Base-by-base conservation (phyloP, 495 filamentous ascomycete species). In the Parmelia sp. region DNA sequence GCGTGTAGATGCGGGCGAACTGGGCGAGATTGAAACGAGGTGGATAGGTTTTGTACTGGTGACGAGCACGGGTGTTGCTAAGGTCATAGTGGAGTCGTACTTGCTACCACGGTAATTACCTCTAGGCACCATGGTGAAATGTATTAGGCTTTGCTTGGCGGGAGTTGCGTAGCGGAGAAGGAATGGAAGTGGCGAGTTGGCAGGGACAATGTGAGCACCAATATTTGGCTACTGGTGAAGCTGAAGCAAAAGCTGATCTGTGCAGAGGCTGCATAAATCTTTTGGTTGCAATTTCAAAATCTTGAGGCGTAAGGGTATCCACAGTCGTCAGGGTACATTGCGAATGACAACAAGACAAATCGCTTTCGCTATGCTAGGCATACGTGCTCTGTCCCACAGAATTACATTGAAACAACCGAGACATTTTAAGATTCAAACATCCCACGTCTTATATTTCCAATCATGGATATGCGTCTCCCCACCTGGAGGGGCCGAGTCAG, bases 401-500 rank as follows among this genome's bases (percentile, higher is more conserved):
- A 61, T 14, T 61, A 35, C 31, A 47, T 45, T 21, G 31, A 5
- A 37, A 40, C n/a, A n/a, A 31, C 25, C 31, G n/a, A n/a, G n/a
- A n/a, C n/a, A n/a, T n/a, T n/a, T n/a, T n/a, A n/a, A n/a, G n/a
- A n/a, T n/a, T n/a, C n/a, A n/a, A n/a, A n/a, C n/a, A n/a, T n/a
- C 17, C 12, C 19, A 11, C 25, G 23, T 63, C 36, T 8, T 42
- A 33, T 2, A 14, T 2, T 11, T 4, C 10, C 29, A 12, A 63
- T 69, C 47, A 68, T 37, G 29, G 35, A 57, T 70, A 77, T 23
- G 64, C 76, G 68, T 74, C 79, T 33, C 80, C 82, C 81, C 84
- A 87, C 51, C 51, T 55, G 27, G 25, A 55, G 6, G 17, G 21
- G 17, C 21, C 29, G 17, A 55, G 51, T 55, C 17, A 55, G 51